Evolutionary conservation across 441 rosid species (phyloP).

Genomic region (Pelargonium myrrhifolium): DNA sequence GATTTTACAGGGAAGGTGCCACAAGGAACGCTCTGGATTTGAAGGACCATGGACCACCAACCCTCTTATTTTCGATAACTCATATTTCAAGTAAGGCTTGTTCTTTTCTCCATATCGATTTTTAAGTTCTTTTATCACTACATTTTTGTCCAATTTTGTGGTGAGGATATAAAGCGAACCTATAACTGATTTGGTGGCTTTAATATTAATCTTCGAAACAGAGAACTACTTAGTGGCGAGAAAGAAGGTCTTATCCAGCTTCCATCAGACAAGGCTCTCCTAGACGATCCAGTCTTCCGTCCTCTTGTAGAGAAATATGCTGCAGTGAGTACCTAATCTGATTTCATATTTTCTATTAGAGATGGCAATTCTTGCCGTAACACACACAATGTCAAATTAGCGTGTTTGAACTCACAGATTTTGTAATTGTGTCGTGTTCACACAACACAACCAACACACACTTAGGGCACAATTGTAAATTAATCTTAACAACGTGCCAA

Average conservation of each 20-base stretch:
- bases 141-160: not conserved
- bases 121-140: not conserved
- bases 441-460: not conserved
- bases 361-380: no score
- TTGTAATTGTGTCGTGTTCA: no score
- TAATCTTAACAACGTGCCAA: no score
- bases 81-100: slow-evolving; percentile 42
- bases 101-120: not conserved
- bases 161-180: not conserved
- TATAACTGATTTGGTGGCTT: not conserved
- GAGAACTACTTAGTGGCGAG: slow-evolving; percentile 48
- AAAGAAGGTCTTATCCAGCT: slow-evolving; percentile 50
- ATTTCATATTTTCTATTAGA: not conserved
- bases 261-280: slow-evolving; percentile 48
- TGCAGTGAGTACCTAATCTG: slow-evolving; percentile 26
- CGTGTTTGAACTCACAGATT: no score
- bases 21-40: slow-evolving; percentile 58
- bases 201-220: slow-evolving; percentile 14
- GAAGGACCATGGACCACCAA: slow-evolving; percentile 55
- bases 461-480: no score
- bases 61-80: slow-evolving; percentile 54
- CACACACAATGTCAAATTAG: no score
- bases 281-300: slow-evolving; percentile 38
- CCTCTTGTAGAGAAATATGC: slow-evolving; percentile 48
- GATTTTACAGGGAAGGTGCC: slow-evolving; percentile 47